phyloP scores from a whole-genome alignment of 805 yeast genomes.

The Barnettozyma siamensis region DNA sequence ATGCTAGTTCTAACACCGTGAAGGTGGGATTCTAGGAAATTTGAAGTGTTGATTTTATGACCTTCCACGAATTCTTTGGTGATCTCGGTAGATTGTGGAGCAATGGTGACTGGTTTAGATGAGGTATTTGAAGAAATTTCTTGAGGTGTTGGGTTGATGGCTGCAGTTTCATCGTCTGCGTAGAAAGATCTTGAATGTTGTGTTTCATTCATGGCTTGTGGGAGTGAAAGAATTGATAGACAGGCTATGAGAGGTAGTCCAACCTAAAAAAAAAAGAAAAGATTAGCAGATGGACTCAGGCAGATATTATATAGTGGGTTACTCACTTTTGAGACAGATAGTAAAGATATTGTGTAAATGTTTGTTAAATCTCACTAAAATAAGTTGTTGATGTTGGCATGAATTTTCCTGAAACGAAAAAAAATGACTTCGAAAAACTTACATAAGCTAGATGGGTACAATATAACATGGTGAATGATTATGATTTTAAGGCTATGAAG shows the following conservation, averaged over 20 bases:
- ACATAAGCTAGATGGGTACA: neutral
- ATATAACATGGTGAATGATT: no score
- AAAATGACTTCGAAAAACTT: no score
- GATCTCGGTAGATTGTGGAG: conserved; percentile 8
- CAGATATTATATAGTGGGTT: no score
- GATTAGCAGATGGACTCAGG: neutral
- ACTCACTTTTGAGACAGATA: conserved; percentile 1
- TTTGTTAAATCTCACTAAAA: no score
- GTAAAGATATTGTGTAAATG: neutral
- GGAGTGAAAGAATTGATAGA: conserved; percentile 19
- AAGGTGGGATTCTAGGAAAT: conserved; percentile 18
- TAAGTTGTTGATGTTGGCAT: no score
- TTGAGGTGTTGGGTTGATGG: conserved; percentile 4
- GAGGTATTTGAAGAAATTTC: neutral
- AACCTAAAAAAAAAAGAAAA: conserved; percentile 7
- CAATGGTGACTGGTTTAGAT: conserved; percentile 2
- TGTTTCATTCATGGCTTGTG: conserved; percentile 37
- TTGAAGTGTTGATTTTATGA: conserved; percentile 21
- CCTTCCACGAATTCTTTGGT: conserved; percentile 20
- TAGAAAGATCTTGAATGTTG: conserved; percentile 24
- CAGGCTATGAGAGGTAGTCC: conserved; percentile 19
- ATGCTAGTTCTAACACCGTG: conserved; percentile 13
- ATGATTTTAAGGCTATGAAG: no score
- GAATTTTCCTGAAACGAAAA: no score
- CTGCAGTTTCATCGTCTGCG: conserved; percentile 15